Conservation (phyloP, 352 stramenopile genomes). For the Pythium insidiosum region DNA sequence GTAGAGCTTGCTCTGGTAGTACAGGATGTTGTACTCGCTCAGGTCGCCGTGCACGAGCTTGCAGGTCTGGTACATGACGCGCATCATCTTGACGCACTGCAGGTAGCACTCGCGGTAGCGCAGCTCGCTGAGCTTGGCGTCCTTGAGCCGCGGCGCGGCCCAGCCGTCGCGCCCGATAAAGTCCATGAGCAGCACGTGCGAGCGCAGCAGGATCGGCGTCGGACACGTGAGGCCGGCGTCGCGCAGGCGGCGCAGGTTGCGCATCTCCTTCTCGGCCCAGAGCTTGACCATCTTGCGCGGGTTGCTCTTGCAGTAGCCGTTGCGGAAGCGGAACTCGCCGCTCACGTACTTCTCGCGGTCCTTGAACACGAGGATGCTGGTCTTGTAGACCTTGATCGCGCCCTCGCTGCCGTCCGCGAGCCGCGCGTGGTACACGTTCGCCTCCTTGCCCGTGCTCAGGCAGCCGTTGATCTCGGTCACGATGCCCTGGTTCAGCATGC, state of each 20-base stretch:
- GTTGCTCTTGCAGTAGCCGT: conserved; percentile 96
- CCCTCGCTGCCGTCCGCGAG: conserved; percentile 66
- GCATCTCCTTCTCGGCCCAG: conserved; percentile 99
- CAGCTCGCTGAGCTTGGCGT: conserved; percentile 88
- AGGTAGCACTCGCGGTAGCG: conserved; percentile 93
- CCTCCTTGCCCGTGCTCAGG: conserved; percentile 98
- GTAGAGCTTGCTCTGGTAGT: conserved; percentile 93
- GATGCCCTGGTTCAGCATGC: conserved; percentile 95
- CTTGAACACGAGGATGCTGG: conserved; percentile 98
- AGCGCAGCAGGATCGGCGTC: conserved; percentile 91
- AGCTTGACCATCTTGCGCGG: conserved; percentile 99
- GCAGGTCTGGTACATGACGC: conserved; percentile 95
- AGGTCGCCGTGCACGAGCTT: conserved; percentile 98
- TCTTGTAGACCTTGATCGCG: conserved; percentile 84
- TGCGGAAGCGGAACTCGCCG: conserved; percentile 96
- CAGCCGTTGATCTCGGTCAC: conserved; percentile 98
- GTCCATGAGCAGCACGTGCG: conserved; percentile 98
- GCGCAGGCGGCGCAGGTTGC: conserved; percentile 93
- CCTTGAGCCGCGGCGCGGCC: conserved; percentile 92
- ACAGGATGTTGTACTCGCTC: conserved; percentile 99
- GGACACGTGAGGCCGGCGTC: conserved; percentile 90
- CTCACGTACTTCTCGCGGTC: conserved; percentile 99
- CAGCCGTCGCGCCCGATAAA: conserved; percentile 96
- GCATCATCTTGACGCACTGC: conserved; percentile 94
- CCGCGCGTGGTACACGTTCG: conserved; percentile 98